Conservation (phyloP, 768 basidiomycete species). For the Cystofilobasidium macerans region DNA sequence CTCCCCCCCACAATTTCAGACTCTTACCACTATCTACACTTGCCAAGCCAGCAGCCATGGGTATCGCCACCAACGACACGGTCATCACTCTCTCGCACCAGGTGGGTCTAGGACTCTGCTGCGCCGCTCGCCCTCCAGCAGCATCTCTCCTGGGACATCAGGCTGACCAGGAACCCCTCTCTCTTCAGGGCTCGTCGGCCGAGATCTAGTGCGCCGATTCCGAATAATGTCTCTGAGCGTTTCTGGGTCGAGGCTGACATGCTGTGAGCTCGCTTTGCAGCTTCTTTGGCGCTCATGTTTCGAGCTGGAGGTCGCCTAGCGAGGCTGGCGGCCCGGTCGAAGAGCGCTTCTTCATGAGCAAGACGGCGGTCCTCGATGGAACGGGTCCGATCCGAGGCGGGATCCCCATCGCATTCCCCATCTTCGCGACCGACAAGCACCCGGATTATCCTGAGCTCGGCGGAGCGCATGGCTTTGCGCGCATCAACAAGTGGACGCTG, state of each 20-base stretch:
- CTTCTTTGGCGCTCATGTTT: constrained; percentile 19
- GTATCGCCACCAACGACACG: constrained; percentile 6
- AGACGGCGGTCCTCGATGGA: constrained; percentile 16
- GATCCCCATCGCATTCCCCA: constrained; percentile 20
- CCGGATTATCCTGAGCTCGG: constrained; percentile 15
- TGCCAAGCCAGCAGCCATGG: too few species aligned
- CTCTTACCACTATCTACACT: too few species aligned
- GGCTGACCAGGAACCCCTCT: too few species aligned
- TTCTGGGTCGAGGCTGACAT: background rate
- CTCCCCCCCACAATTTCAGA: too few species aligned
- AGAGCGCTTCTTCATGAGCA: constrained; percentile 22
- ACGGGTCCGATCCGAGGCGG: constrained; percentile 17
- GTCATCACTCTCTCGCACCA: constrained; percentile 10
- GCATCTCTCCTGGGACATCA: too few species aligned
- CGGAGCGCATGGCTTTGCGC: constrained; percentile 8
- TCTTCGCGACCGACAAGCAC: constrained; percentile 20
- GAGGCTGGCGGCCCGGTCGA: background rate
- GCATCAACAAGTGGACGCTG: constrained; percentile 5
- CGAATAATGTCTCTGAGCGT: background rate
- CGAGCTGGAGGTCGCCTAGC: constrained; percentile 7
- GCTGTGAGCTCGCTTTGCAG: background rate
- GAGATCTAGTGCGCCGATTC: constrained; percentile 6
- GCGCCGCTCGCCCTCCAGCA: background rate
- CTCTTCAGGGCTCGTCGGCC: constrained; percentile 1
- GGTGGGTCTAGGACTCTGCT: background rate